These are phyloP conservation scores for Teunomyces lycoperdinae DNA, from an alignment of 805 yeast genomes.

Conservation along the genomic window DNA sequence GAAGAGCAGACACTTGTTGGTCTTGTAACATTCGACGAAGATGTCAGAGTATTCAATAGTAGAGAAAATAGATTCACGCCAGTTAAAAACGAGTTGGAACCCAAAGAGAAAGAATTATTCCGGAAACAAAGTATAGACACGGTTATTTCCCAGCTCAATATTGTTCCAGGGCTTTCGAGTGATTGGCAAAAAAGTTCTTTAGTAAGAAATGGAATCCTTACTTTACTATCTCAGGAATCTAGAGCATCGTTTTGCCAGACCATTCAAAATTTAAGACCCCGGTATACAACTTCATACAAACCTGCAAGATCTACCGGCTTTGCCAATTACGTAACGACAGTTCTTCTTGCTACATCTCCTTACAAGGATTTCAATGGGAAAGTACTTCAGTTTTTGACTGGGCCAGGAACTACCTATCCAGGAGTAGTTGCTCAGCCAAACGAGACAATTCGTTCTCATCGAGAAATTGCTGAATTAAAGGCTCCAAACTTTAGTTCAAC, in stretches of 20 bases:
- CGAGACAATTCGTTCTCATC: constrained; percentile 32
- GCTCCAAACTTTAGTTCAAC: constrained; percentile 25
- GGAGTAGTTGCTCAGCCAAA: constrained; percentile 27
- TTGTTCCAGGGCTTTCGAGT: neutral
- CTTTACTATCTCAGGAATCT: constrained; percentile 7
- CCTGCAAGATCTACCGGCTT: constrained; percentile 36
- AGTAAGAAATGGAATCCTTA: constrained; percentile 8
- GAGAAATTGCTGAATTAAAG: constrained; percentile 28
- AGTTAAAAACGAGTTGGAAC: neutral
- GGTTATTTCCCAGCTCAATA: constrained; percentile 4
- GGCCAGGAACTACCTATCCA: constrained; percentile 38
- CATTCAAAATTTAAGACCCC: constrained; percentile 19
- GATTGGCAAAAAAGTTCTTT: constrained; percentile 12
- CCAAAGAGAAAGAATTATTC: constrained; percentile 5
- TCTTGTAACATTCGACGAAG: constrained; percentile 28
- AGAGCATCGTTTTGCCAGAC: constrained; percentile 8
- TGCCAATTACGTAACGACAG: constrained; percentile 25
- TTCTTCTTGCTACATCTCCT: constrained; percentile 17
- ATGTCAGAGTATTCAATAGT: constrained; percentile 21
- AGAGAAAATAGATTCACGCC: neutral
- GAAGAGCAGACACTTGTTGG: constrained; percentile 18
- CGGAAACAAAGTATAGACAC: neutral
- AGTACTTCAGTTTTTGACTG: constrained; percentile 29
- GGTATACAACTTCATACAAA: constrained; percentile 23
- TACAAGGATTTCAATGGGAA: constrained; percentile 24